A percentile compares a stretch with the other conserved stretches of the same genome.
These are phyloP conservation scores for Pichia membranifaciens DNA, from an alignment of 805 yeast species.

Conservation along the genomic window DNA sequence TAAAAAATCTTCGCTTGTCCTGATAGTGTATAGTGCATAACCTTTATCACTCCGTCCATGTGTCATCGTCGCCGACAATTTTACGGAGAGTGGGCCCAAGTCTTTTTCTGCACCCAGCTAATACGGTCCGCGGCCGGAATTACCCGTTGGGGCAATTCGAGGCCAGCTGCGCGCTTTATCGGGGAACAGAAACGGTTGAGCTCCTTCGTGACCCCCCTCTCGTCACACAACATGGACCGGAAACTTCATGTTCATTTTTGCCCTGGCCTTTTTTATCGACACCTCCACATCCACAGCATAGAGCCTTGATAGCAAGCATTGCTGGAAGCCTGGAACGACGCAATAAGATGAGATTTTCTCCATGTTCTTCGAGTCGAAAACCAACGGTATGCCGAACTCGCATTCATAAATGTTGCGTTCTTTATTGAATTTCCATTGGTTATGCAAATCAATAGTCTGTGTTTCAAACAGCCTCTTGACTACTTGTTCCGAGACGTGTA, in stretches of 20 bases:
- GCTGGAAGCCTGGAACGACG: constrained; percentile 15
- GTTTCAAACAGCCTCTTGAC: constrained; percentile 14
- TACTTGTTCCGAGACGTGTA: not conserved
- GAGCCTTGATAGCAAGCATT: constrained; percentile 14
- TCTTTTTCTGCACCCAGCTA: no score
- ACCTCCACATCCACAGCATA: constrained; percentile 15
- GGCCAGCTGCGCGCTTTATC: not conserved
- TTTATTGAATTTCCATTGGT: constrained; percentile 12
- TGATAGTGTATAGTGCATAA: no score
- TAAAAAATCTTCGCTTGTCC: no score
- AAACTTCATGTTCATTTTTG: constrained; percentile 6
- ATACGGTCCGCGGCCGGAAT: no score
- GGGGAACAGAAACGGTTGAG: not conserved
- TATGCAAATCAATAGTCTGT: constrained; percentile 5
- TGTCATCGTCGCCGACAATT: no score
- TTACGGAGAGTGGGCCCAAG: no score
- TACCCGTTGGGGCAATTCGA: no score
- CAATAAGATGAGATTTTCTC: constrained; percentile 9
- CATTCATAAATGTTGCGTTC: constrained; percentile 4
- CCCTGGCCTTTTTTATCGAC: constrained; percentile 10
- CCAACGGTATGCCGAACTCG: constrained; percentile 10
- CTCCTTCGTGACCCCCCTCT: no score
- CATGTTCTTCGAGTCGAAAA: constrained; percentile 1
- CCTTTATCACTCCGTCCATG: no score
- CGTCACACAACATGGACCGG: constrained; percentile 12